Evolutionary conservation across 2,329 filamentous ascomycete genomes (phyloP).

Genomic region (Pseudocercospora fuligena): DNA sequence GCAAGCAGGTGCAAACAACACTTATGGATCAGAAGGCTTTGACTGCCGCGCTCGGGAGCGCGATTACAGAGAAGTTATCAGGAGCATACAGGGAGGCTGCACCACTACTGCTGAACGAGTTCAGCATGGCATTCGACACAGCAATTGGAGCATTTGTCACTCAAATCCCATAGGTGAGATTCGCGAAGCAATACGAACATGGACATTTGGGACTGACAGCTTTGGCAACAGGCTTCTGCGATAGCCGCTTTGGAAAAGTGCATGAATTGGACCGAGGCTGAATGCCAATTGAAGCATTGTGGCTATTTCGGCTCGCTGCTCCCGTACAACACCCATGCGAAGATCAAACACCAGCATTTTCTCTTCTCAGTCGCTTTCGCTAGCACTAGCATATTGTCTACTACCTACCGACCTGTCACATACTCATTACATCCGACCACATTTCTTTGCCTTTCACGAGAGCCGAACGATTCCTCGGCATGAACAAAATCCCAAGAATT

Average conservation of each 20-base stretch:
- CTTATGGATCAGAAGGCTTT: slow-evolving; percentile 14
- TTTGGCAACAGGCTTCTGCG: background rate
- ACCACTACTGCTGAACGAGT: slow-evolving; percentile 12
- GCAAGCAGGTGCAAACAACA: slow-evolving; percentile 1
- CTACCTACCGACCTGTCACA: background rate
- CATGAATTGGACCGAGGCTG: background rate
- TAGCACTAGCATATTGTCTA: background rate
- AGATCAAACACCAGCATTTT: background rate
- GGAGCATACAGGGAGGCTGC: slow-evolving; percentile 5
- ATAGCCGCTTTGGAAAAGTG: background rate
- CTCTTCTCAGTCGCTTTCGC: background rate
- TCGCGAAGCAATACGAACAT: background rate
- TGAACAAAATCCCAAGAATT: background rate
- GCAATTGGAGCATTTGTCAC: slow-evolving; percentile 12
- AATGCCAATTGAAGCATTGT: background rate
- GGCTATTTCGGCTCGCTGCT: background rate
- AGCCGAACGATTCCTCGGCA: background rate
- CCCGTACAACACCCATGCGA: background rate
- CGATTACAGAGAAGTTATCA: slow-evolving; percentile 7
- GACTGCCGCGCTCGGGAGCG: slow-evolving; percentile 9
- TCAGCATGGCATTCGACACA: slow-evolving; percentile 6
- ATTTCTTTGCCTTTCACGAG: background rate
- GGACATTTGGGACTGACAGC: background rate
- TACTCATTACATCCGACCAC: background rate
- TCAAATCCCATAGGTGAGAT: background rate